Base-by-base conservation (phyloP, 805 yeast genomes). In the Tetrapisispora arboricola region DNA sequence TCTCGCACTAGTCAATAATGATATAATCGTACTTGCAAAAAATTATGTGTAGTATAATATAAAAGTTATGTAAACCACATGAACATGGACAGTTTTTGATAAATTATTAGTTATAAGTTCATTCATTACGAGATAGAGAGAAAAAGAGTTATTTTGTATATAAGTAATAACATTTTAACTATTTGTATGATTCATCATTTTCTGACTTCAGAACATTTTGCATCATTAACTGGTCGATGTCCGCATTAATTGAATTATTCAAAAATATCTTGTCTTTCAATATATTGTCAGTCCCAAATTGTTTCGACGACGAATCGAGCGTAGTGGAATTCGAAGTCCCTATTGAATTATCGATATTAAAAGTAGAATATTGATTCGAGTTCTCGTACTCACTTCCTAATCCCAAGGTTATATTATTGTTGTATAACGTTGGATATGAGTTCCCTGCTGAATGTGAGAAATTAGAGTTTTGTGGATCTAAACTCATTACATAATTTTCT, bases 1-100 rank as follows among this genome's bases (percentile, higher is more conserved):
- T 90, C 25, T 88, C 96, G 0, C 97, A 90, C 61, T 59, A 38
- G 49, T 19, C 15, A 5, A 21, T 32, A 32, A 11, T 21, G n/a
- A 13, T 15, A 32, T 5, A n/a, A n/a, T n/a, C n/a, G n/a, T n/a
- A n/a, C n/a, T n/a, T n/a, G n/a, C n/a, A n/a, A n/a, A n/a, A n/a
- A n/a, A n/a, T n/a, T n/a, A n/a, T n/a, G n/a, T n/a, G n/a, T n/a
- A n/a, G n/a, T n/a, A n/a, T n/a, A n/a, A n/a, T n/a, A n/a, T n/a
- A n/a, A n/a, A n/a, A n/a, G n/a, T n/a, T n/a, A n/a, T n/a, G n/a
- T n/a, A n/a, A n/a, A n/a, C n/a, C n/a, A n/a, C n/a, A n/a, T n/a
- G n/a, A n/a, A n/a, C n/a, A n/a, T n/a, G n/a, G n/a, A n/a, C n/a
- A n/a, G n/a, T n/a, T n/a, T n/a, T n/a, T n/a, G n/a, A n/a, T n/a